Evolutionary conservation across 306 rosid genomes (phyloP).

Genomic region (Mucuna pruriens): DNA sequence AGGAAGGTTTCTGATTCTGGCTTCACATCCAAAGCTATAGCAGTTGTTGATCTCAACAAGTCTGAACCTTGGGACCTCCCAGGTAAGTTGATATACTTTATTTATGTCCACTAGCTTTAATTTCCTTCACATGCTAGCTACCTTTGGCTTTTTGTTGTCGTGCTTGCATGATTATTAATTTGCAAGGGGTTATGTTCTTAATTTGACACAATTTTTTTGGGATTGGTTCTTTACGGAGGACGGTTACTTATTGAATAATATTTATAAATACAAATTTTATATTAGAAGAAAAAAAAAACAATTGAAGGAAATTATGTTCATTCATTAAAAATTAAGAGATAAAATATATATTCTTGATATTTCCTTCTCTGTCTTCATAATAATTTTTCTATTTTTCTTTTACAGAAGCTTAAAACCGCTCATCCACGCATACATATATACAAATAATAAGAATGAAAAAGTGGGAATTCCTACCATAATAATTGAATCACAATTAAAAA

Average conservation of each 20-base stretch:
- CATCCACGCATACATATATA: too few relatives aligned
- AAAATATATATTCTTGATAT: too few relatives aligned
- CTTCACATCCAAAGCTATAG: slow-evolving; percentile 67
- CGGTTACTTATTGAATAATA: background rate
- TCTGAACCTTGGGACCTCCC: slow-evolving; percentile 96
- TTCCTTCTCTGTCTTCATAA: background rate
- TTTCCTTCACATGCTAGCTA: background rate
- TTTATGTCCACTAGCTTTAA: background rate
- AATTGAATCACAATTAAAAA: too few relatives aligned
- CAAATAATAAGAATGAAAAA: too few relatives aligned
- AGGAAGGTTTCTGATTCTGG: slow-evolving; percentile 63
- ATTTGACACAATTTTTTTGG: too few relatives aligned
- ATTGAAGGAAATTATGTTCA: background rate
- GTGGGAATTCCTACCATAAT: too few relatives aligned
- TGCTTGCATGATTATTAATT: slow-evolving; percentile 4
- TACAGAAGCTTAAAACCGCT: background rate
- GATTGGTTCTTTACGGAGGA: background rate
- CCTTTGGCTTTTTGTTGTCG: background rate
- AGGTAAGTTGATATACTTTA: slow-evolving; percentile 37
- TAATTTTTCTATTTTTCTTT: background rate
- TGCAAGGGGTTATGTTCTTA: background rate
- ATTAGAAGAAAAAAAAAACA: background rate
- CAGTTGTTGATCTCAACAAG: slow-evolving; percentile 82
- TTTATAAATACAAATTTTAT: background rate
- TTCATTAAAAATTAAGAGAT: background rate